Evolutionary conservation across 495 filamentous ascomycete genomes (phyloP).

Genomic region (Xylaria sp.): DNA sequence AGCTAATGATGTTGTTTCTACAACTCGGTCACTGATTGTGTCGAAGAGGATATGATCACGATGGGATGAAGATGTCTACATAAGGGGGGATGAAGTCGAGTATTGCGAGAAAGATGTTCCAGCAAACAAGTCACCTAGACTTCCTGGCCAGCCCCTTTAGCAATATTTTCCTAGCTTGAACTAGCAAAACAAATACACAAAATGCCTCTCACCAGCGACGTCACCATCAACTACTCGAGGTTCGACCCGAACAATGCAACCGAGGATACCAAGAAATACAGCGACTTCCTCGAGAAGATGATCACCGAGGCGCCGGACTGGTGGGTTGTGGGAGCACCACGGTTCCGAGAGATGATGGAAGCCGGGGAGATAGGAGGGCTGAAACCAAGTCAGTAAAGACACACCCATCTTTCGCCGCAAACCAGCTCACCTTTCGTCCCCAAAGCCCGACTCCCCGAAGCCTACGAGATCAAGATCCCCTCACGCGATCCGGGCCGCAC

Average conservation of each 20-base stretch:
- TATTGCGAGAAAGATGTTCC: neutral
- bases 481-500: conserved; percentile 55
- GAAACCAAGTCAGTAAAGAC: conserved; percentile 10
- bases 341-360: conserved; percentile 20
- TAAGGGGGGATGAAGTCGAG: neutral
- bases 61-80: neutral
- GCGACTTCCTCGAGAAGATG: conserved; percentile 9
- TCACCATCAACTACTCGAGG: conserved; percentile 1
- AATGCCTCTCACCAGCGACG: conserved; percentile 18
- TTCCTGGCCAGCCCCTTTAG: neutral
- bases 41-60: neutral
- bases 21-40: neutral
- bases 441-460: conserved; percentile 15
- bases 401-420: neutral
- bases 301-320: neutral
- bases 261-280: conserved; percentile 9
- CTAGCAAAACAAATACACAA: neutral
- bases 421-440: neutral
- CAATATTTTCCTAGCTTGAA: neutral
- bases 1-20: neutral
- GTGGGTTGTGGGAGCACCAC: conserved; percentile 6
- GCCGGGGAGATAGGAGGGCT: neutral
- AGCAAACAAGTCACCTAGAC: neutral
- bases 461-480: conserved; percentile 51
- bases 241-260: conserved; percentile 9